Evolutionary conservation across 2,329 filamentous ascomycete species (phyloP).

Genomic region (Phyllosticta ampelicida): DNA sequence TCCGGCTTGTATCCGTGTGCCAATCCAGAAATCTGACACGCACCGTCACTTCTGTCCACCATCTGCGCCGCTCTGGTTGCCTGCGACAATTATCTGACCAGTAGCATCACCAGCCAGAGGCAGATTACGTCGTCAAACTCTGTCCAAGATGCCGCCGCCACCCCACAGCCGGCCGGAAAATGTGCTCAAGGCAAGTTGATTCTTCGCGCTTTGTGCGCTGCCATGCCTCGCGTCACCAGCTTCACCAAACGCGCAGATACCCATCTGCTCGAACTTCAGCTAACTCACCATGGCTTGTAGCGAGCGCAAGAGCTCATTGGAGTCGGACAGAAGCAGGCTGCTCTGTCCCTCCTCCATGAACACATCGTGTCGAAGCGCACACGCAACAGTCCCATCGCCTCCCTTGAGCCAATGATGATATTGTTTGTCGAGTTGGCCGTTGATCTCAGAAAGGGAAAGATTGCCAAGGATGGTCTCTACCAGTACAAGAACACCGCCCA

Average conservation of each 20-base stretch:
- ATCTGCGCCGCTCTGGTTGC: slow-evolving; percentile 10
- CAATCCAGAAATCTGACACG: background rate
- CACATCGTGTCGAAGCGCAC: slow-evolving; percentile 98
- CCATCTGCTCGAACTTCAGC: slow-evolving; percentile 3
- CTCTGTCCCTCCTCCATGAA: slow-evolving; percentile 91
- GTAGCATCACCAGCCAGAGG: slow-evolving; percentile 11
- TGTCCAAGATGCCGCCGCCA: slow-evolving; percentile 72
- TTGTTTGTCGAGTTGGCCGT: slow-evolving; percentile 94
- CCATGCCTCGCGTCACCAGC: slow-evolving; percentile 15
- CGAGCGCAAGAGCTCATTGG: slow-evolving; percentile 97
- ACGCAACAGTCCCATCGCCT: slow-evolving; percentile 91
- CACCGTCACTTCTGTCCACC: background rate
- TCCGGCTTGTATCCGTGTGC: background rate
- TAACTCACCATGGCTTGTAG: slow-evolving; percentile 27
- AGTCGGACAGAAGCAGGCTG: slow-evolving; percentile 85
- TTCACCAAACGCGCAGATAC: background rate
- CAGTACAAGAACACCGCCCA: slow-evolving; percentile 99
- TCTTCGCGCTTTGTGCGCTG: slow-evolving; percentile 9
- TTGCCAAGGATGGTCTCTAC: slow-evolving; percentile 96
- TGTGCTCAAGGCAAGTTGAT: slow-evolving; percentile 60
- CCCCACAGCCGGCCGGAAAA: slow-evolving; percentile 98
- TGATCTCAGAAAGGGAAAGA: slow-evolving; percentile 94
- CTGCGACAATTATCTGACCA: slow-evolving; percentile 5
- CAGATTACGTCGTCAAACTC: slow-evolving; percentile 10
- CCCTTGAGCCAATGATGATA: slow-evolving; percentile 96